phyloP scores from a whole-genome alignment of 2,329 filamentous ascomycete species.

The Ciborinia camelliae region DNA sequence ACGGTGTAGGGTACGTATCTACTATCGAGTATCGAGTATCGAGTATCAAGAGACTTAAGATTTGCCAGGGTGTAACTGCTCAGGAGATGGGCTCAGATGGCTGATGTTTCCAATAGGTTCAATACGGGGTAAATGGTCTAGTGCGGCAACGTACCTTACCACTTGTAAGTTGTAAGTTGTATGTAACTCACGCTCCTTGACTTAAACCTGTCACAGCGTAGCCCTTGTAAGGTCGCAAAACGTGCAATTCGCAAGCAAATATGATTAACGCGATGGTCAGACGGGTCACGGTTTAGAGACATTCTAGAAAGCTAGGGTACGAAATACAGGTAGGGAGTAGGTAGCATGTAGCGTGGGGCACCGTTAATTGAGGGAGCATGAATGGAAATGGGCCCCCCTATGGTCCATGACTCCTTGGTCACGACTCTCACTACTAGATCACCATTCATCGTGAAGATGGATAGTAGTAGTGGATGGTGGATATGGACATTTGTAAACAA shows the following conservation, averaged over 20 bases:
- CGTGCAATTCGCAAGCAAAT: constrained; percentile 6
- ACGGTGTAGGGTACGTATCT: constrained; percentile 15
- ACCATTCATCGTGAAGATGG: constrained; percentile 1
- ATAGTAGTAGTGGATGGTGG: constrained; percentile 9
- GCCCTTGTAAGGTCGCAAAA: constrained; percentile 4
- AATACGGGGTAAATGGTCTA: constrained; percentile 1
- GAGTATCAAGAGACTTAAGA: constrained; percentile 9
- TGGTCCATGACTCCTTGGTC: constrained; percentile 8
- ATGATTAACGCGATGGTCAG: constrained; percentile 11
- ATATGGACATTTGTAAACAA: constrained; percentile 7
- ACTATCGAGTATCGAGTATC: constrained; percentile 2
- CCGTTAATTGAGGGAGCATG: constrained; percentile 10
- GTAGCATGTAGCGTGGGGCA: constrained; percentile 12
- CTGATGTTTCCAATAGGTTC: constrained; percentile 8
- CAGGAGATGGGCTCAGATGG: constrained; percentile 9
- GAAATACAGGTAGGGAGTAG: neutral
- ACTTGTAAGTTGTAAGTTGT: too few species aligned
- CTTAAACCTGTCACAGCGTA: constrained; percentile 1
- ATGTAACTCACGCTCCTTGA: constrained; percentile 3
- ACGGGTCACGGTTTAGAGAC: neutral
- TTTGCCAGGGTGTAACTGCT: neutral
- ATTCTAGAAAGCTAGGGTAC: constrained; percentile 9
- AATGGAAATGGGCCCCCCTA: constrained; percentile 11
- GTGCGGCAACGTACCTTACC: constrained; percentile 10
- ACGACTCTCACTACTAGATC: neutral